Conservation (phyloP, 164 flowering plant genomes). For the Vitis cinerea region DNA sequence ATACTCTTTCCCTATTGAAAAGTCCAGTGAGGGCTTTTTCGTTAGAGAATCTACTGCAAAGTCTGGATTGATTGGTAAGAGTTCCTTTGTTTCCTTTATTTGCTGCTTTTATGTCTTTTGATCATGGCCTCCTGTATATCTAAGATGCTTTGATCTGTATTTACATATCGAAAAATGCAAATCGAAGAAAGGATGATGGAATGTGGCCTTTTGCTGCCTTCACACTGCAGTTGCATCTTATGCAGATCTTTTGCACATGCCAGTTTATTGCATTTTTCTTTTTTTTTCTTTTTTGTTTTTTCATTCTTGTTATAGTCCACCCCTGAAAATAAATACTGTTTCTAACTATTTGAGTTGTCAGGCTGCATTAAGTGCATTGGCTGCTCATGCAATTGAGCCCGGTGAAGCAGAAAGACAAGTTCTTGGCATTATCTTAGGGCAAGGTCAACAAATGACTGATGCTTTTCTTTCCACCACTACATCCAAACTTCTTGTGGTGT, state of each 20-base stretch:
- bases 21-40: too few relatives aligned
- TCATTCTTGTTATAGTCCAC: not conserved
- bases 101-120: too few relatives aligned
- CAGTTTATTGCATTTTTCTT: not conserved
- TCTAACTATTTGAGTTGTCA: slow-evolving; percentile 16
- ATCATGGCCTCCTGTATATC: too few relatives aligned
- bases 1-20: too few relatives aligned
- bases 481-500: not conserved
- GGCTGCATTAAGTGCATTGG: slow-evolving; percentile 82
- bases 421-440: slow-evolving; percentile 72
- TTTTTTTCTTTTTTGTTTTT: not conserved
- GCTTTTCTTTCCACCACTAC: not conserved
- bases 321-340: not conserved
- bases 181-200: too few relatives aligned
- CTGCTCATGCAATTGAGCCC: slow-evolving; percentile 80
- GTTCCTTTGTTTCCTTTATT: too few relatives aligned
- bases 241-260: slow-evolving; percentile 54
- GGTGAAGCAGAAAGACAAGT: slow-evolving; percentile 68
- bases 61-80: too few relatives aligned
- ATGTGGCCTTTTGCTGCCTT: slow-evolving; percentile 42
- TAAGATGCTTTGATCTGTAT: too few relatives aligned
- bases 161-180: too few relatives aligned
- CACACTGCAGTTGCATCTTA: slow-evolving; percentile 64
- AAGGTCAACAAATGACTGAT: slow-evolving; percentile 43
- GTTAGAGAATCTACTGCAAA: too few relatives aligned